Evolutionary conservation across 306 rosid genomes (phyloP), one percentile per base, ranked within the genome.

Genomic region (Glycyrrhiza uralensis): DNA sequence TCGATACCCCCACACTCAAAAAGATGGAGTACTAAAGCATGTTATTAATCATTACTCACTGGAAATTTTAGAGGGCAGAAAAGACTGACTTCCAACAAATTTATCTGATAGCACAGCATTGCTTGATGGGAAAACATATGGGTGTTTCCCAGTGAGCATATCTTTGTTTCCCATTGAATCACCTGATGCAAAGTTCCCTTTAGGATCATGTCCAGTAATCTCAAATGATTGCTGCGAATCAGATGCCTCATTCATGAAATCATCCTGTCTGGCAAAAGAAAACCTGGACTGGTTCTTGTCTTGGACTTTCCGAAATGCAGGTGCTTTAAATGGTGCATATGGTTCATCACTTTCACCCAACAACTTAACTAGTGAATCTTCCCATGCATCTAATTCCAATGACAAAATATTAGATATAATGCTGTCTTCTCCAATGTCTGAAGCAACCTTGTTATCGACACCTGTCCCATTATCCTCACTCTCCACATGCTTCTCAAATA

Each of bases 231-330:
- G 80, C 62, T 65, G 81, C 69, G 81, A 65, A 65, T 42, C 47
- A 71, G 83, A 75, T 38, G 74, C 45, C 32, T 67, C 64, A 23
- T 71, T 62, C 42, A 30, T 33, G 62, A 72, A 68, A 58, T 54
- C 77, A 24, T 81, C 84, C 45, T 78, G 80, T 66, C 88, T 81
- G 35, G 86, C 88, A 78, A 81, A 81, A 54, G 86, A 78, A 76
- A 85, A 78, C 79, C 86, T 78, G 4, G 84, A 85, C 79, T 85
- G 84, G 67, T 75, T 79, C 29, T 85, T 81, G 62, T 81, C 84
- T 45, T 81, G 88, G 52, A 59, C 79, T 71, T 81, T 79, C 55
- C 71, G 41, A 42, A 17, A 46, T 38, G 46, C 55, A 39, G 77
- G 75, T 46, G 75, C 57, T 79, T 81, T 85, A 45, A 69, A 60